Evolutionary conservation across 106 monocot species (phyloP).

Genomic region (Vanilla planifolia): DNA sequence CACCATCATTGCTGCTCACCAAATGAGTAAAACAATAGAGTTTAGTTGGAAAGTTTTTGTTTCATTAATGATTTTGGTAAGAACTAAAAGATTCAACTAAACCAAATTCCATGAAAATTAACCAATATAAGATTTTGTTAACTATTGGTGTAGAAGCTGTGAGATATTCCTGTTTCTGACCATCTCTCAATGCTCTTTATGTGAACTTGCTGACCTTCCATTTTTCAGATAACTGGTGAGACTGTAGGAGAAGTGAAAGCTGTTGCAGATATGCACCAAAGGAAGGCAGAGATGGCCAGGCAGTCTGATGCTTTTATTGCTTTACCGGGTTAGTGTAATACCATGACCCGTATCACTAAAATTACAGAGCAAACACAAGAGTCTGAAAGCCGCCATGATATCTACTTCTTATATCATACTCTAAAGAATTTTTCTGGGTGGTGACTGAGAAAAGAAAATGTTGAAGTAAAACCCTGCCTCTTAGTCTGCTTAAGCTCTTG

Average conservation of each 20-base stretch:
- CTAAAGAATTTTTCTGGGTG: background rate
- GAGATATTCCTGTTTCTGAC: background rate
- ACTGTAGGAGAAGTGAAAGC: conserved; percentile 75
- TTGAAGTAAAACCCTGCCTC: background rate
- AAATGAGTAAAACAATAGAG: too few species aligned
- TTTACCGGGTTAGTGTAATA: conserved; percentile 47
- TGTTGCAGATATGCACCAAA: conserved; percentile 83
- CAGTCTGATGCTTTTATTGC: conserved; percentile 77
- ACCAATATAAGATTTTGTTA: too few species aligned
- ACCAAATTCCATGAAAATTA: too few species aligned
- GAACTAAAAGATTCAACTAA: too few species aligned
- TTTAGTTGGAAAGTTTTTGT: too few species aligned
- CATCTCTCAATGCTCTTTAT: background rate
- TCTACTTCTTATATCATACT: background rate
- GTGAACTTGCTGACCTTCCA: background rate
- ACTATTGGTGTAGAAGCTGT: too few species aligned
- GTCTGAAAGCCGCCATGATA: background rate
- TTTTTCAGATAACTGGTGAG: conserved; percentile 66
- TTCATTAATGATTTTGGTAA: too few species aligned
- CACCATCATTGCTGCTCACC: conserved; percentile 17
- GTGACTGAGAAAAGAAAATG: background rate
- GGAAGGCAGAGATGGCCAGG: conserved; percentile 78
- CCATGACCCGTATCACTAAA: conserved; percentile 12
- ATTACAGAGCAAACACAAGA: conserved; percentile 12
- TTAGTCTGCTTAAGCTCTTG: background rate